These are phyloP conservation scores for Sporothrix curviconia DNA, from an alignment of 2,329 filamentous ascomycete genomes.

Conservation along the genomic window DNA sequence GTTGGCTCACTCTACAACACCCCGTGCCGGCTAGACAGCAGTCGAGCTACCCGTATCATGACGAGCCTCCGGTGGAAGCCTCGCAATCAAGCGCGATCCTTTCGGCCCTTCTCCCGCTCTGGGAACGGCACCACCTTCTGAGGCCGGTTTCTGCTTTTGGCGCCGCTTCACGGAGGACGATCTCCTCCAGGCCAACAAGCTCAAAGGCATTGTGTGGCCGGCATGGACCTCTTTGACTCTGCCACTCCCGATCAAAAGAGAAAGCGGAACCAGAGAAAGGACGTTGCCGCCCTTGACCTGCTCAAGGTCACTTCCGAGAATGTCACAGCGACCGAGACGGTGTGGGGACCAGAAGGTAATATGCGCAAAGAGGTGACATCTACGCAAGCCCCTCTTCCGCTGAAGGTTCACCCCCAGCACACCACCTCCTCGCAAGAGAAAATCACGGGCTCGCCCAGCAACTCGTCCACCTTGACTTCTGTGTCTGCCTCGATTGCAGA, in stretches of 20 bases:
- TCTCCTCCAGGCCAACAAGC: slow-evolving; percentile 33
- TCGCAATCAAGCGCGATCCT: slow-evolving; percentile 19
- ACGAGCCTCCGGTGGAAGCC: neutral
- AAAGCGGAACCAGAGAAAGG: slow-evolving; percentile 73
- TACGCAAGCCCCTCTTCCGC: slow-evolving; percentile 56
- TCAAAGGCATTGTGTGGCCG: slow-evolving; percentile 70
- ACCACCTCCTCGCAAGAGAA: slow-evolving; percentile 17
- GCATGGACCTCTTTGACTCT: slow-evolving; percentile 77
- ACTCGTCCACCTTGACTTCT: neutral
- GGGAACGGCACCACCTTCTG: slow-evolving; percentile 22
- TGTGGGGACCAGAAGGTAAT: slow-evolving; percentile 50
- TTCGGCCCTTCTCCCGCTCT: slow-evolving; percentile 23
- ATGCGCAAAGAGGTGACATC: slow-evolving; percentile 48
- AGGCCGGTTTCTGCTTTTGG: slow-evolving; percentile 17
- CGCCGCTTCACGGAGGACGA: slow-evolving; percentile 22
- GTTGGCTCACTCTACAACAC: slow-evolving; percentile 21
- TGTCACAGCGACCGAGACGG: slow-evolving; percentile 58
- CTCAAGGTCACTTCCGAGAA: slow-evolving; percentile 59
- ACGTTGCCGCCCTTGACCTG: slow-evolving; percentile 59
- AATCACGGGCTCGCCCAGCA: neutral
- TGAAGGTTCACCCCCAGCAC: slow-evolving; percentile 43
- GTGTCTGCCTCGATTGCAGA: neutral
- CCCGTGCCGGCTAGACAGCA: slow-evolving; percentile 20
- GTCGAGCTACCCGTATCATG: slow-evolving; percentile 11
- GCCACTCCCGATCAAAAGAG: slow-evolving; percentile 66